Conservation (phyloP, 495 filamentous ascomycete species). For the Bathelium albidoporum region DNA sequence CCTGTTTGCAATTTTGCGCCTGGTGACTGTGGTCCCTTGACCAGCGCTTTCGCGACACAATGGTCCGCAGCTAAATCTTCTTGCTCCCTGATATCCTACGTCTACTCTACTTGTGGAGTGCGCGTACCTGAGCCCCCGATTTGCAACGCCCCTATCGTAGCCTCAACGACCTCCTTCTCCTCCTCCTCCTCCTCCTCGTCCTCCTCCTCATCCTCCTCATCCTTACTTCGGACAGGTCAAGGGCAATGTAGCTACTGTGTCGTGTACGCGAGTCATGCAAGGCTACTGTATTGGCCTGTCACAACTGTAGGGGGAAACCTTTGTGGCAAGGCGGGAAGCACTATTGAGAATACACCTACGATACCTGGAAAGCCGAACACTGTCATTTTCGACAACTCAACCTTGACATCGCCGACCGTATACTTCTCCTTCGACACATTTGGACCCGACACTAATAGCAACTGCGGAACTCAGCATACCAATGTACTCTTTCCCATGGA, state of each 20-base stretch:
- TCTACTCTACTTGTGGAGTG: background rate
- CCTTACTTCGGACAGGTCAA: no score
- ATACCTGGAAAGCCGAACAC: background rate
- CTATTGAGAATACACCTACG: background rate
- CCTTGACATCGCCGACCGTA: background rate
- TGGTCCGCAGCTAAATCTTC: background rate
- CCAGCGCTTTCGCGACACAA: background rate
- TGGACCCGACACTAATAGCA: background rate
- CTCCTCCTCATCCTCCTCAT: no score
- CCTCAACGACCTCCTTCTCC: background rate
- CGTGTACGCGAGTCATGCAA: background rate
- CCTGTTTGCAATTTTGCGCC: background rate
- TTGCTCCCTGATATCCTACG: background rate
- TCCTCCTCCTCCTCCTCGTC: background rate
- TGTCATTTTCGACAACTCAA: background rate
- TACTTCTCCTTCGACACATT: background rate
- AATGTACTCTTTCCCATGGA: background rate
- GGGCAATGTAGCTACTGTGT: no score
- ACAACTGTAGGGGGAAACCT: background rate
- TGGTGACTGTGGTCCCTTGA: background rate
- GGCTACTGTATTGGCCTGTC: background rate
- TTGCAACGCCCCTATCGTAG: background rate
- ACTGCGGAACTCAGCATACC: background rate
- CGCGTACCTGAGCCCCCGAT: background rate
- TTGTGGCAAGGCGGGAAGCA: background rate